A percentile compares a stretch with the other conserved stretches of the same genome.
Conservation (phyloP, 257 asterid genomes). For the Petunia secreta region DNA sequence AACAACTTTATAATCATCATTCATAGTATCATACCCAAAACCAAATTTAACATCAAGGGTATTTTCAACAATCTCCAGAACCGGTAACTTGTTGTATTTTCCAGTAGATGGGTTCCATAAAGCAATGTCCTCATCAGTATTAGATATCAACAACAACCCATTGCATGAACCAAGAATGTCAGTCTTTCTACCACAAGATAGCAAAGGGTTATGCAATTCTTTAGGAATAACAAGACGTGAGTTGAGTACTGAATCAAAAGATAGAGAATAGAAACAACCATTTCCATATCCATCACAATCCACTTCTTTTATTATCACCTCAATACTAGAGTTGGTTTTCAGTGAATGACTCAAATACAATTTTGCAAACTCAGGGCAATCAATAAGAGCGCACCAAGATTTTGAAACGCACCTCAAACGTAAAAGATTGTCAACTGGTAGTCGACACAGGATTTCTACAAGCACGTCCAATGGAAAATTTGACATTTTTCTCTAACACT, state of each 20-base stretch:
- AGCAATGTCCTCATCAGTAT: neutral
- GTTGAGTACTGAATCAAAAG: neutral
- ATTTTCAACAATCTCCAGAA: neutral
- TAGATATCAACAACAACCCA: slow-evolving; percentile 4
- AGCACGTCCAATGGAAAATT: neutral
- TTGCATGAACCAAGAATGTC: neutral
- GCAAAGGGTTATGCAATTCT: neutral
- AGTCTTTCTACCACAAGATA: neutral
- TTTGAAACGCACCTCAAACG: neutral
- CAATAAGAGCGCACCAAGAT: neutral
- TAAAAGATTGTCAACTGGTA: neutral
- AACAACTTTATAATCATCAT: slow-evolving; percentile 21
- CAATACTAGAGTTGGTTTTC: neutral
- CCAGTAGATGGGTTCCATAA: neutral
- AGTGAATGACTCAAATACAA: neutral
- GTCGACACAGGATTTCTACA: neutral
- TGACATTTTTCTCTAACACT: neutral
- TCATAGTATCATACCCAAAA: neutral
- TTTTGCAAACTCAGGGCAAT: neutral
- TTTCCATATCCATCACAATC: neutral
- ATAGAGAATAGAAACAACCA: neutral
- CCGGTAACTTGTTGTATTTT: neutral
- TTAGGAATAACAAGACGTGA: neutral
- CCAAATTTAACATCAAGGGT: neutral
- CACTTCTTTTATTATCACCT: neutral